A percentile compares a stretch with the other conserved stretches of the same genome.
Evolutionary conservation across 1,284 basidiomycete species (phyloP).

Genomic region (Meira nashicola): DNA sequence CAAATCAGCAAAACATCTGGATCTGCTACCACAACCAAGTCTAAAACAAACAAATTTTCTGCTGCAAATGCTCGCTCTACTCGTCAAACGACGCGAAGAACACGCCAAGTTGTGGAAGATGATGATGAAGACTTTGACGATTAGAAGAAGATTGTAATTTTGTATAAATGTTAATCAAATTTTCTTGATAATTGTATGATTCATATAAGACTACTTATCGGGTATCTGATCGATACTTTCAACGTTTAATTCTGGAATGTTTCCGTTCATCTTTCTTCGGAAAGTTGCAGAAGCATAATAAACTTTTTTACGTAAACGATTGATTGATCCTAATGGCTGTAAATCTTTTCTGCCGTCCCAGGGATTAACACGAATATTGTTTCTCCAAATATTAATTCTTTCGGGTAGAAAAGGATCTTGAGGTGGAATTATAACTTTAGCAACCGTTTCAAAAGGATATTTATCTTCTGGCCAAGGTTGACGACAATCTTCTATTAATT

Average conservation of each 20-base stretch:
- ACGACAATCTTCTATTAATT: constrained; percentile 35
- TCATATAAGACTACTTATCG: constrained; percentile 11
- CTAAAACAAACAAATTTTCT: too few relatives aligned
- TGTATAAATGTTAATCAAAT: too few relatives aligned
- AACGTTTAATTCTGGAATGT: constrained; percentile 20
- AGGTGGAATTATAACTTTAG: constrained; percentile 28
- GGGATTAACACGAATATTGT: constrained; percentile 34
- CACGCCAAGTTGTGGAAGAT: too few relatives aligned
- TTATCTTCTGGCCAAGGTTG: constrained; percentile 34
- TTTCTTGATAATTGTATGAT: too few relatives aligned
- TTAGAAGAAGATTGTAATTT: background rate
- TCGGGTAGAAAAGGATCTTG: constrained; percentile 36
- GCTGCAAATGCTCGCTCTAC: too few relatives aligned
- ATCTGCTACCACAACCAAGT: too few relatives aligned
- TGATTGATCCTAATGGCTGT: constrained; percentile 38
- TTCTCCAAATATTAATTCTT: constrained; percentile 36
- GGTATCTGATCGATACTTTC: constrained; percentile 24
- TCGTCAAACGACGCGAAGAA: too few relatives aligned
- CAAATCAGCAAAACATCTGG: too few relatives aligned
- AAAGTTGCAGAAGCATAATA: constrained; percentile 22
- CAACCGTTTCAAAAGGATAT: constrained; percentile 38
- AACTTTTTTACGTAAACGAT: constrained; percentile 34
- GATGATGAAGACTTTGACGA: background rate
- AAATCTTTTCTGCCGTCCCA: constrained; percentile 39
- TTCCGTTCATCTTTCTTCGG: constrained; percentile 21